These are phyloP conservation scores for Silene latifolia DNA, from an alignment of 148 eudicot species.

Conservation along the genomic window DNA sequence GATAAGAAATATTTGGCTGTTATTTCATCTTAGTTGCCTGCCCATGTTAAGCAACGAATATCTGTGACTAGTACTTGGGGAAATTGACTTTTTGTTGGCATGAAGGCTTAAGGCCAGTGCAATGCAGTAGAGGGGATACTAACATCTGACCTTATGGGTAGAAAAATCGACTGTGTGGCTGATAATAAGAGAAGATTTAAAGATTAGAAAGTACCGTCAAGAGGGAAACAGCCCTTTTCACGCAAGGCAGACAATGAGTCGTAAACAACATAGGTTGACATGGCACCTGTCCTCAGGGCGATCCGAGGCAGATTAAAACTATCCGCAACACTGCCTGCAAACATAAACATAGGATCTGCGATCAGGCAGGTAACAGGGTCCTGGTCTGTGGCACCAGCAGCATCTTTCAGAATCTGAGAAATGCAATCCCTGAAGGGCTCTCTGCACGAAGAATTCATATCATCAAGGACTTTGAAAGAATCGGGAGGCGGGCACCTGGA, in stretches of 20 bases:
- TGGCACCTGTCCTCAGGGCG: conserved; percentile 24
- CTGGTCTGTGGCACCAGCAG: not conserved
- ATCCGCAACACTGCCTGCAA: conserved; percentile 17
- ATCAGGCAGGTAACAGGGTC: conserved; percentile 31
- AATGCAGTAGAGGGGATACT: no score
- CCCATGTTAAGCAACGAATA: no score
- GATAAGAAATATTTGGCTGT: no score
- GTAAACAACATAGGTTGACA: conserved; percentile 22
- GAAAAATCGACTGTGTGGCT: no score
- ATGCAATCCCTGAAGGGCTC: conserved; percentile 29
- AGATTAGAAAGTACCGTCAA: conserved; percentile 23
- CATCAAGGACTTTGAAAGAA: not conserved
- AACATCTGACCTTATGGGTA: no score
- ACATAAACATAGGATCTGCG: conserved; percentile 29
- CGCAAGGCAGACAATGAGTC: conserved; percentile 19
- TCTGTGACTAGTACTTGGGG: no score
- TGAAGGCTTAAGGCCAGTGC: no score
- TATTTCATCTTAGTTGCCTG: no score
- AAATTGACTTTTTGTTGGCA: no score
- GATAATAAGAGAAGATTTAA: not conserved
- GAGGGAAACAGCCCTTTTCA: conserved; percentile 35
- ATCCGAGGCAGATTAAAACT: conserved; percentile 32
- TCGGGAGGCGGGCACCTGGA: conserved; percentile 7
- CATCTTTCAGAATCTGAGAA: conserved; percentile 10
- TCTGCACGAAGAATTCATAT: conserved; percentile 14